Evolutionary conservation across 169 alveolate genomes (phyloP).

Genomic region (Eimeria sp.): DNA sequence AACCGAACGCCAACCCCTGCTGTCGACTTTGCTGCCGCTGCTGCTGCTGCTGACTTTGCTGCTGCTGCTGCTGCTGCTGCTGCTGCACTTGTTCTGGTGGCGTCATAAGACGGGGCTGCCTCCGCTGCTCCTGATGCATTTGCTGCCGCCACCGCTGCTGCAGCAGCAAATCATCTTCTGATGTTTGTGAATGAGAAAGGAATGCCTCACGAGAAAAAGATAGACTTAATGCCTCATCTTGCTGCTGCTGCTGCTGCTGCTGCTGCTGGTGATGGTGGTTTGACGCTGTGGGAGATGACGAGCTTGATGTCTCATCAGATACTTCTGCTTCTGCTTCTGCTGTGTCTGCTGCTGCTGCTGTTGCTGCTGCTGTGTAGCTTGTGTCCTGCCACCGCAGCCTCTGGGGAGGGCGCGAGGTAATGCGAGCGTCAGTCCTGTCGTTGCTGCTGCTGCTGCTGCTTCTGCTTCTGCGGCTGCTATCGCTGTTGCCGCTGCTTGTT

Average conservation of each 20-base stretch:
- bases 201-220: slow-evolving; percentile 51
- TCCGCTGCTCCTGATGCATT: slow-evolving; percentile 39
- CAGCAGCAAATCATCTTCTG: slow-evolving; percentile 25
- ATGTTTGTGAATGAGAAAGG: slow-evolving; percentile 8
- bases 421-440: background rate
- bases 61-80: background rate
- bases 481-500: slow-evolving; percentile 13
- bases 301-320: too few species aligned
- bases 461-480: slow-evolving; percentile 5
- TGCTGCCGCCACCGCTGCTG: slow-evolving; percentile 66
- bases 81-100: background rate
- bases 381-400: background rate
- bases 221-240: slow-evolving; percentile 5
- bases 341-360: slow-evolving; percentile 15
- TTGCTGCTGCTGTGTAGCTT: background rate
- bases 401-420: background rate
- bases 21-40: slow-evolving; percentile 22
- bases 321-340: background rate
- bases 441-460: slow-evolving; percentile 64
- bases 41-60: background rate
- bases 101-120: slow-evolving; percentile 18
- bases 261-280: background rate
- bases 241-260: slow-evolving; percentile 38
- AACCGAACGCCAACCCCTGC: background rate
- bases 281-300: too few species aligned